phyloP scores from a whole-genome alignment of 305 asterid genomes.

The Nicotiana rustica region DNA sequence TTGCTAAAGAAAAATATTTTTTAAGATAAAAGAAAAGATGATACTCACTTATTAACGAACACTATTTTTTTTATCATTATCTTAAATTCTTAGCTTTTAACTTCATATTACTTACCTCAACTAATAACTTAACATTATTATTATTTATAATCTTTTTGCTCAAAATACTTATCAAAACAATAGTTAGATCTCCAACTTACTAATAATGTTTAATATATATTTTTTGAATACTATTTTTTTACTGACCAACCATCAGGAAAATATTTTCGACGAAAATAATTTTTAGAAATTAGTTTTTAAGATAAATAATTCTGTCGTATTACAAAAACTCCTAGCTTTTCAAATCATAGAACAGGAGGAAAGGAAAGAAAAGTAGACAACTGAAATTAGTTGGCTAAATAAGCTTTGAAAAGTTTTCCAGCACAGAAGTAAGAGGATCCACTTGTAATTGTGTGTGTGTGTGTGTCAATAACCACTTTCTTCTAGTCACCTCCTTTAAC shows the following conservation, averaged over 20 bases:
- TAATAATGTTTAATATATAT: not conserved
- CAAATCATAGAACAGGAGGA: not conserved
- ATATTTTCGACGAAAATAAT: not conserved
- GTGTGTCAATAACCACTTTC: constrained; percentile 8
- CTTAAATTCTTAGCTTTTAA: no score
- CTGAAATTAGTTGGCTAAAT: not conserved
- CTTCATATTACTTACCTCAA: no score
- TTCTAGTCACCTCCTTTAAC: not conserved
- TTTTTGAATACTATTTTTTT: not conserved
- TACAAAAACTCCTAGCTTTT: not conserved
- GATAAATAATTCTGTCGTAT: not conserved
- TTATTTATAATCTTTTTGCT: not conserved
- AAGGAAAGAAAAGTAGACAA: not conserved
- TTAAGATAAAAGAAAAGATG: not conserved
- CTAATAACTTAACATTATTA: no score
- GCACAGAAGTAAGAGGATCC: not conserved
- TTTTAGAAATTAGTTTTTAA: not conserved
- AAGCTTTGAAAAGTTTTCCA: not conserved
- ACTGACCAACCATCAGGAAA: not conserved
- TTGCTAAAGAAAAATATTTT: not conserved
- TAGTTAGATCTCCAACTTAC: no score
- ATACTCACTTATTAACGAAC: not conserved
- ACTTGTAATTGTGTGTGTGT: constrained; percentile 18
- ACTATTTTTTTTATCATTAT: not conserved
- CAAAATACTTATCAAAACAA: not conserved